Conservation (phyloP, 179 eudicot genomes). For the Actinidia arguta region DNA sequence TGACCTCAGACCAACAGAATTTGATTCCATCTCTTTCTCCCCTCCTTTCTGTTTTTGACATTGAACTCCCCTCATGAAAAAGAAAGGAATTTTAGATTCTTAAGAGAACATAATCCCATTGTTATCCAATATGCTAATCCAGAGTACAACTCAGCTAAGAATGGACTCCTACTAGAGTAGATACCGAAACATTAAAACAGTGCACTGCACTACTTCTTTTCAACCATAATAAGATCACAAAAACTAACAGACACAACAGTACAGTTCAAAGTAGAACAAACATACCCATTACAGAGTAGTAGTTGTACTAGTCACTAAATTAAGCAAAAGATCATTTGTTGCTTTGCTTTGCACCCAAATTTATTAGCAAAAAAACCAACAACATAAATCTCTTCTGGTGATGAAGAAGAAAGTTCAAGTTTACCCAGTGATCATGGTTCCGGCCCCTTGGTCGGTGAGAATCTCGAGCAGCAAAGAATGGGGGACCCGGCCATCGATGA, state of each 20-base stretch:
- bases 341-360: neutral
- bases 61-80: neutral
- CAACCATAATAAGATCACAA: neutral
- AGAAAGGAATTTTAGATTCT: neutral
- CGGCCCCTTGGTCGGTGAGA: conserved; percentile 86
- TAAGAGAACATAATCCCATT: neutral
- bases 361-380: no score
- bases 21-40: neutral
- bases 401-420: neutral
- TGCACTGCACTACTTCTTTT: neutral
- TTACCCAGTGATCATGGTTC: conserved; percentile 86
- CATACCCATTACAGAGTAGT: neutral
- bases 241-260: neutral
- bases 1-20: no score
- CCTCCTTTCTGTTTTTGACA: neutral
- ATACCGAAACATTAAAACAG: neutral
- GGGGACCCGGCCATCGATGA: conserved; percentile 80
- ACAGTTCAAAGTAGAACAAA: neutral
- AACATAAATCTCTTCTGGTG: no score
- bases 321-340: neutral
- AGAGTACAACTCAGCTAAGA: neutral
- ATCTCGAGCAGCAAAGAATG: conserved; percentile 82
- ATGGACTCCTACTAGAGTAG: neutral
- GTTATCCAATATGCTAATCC: neutral
- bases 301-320: no score